phyloP scores from a whole-genome alignment of 495 filamentous ascomycete species.

The Podospora fimiseda region DNA sequence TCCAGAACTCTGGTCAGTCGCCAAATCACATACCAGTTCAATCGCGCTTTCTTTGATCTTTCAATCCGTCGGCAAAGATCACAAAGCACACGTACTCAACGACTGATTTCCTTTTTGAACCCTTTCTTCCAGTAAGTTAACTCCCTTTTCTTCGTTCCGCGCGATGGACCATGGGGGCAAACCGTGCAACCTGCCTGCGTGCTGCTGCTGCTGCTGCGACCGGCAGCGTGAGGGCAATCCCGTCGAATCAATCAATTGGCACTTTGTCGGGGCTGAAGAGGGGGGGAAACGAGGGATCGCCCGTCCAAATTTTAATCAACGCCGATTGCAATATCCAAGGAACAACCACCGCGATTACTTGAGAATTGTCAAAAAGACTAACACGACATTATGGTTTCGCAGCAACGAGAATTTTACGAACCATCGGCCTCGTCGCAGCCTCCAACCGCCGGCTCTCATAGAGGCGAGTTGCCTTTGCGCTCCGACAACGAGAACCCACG shows the following conservation, averaged over 20 bases:
- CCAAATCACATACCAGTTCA: constrained; percentile 21
- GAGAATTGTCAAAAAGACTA: too few species aligned
- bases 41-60: constrained; percentile 9
- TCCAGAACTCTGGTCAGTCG: constrained; percentile 13
- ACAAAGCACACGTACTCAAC: too few species aligned
- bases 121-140: too few species aligned
- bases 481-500: constrained; percentile 3
- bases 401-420: constrained; percentile 12
- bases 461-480: too few species aligned
- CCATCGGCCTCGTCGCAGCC: constrained; percentile 14
- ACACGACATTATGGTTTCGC: constrained; percentile 20
- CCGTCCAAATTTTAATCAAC: too few species aligned
- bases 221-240: constrained; percentile 8
- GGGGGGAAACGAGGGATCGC: not conserved
- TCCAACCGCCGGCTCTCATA: constrained; percentile 11
- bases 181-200: constrained; percentile 9
- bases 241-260: constrained; percentile 10
- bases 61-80: too few species aligned
- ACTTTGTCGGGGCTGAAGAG: not conserved
- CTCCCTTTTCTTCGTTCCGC: not conserved
- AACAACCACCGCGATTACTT: too few species aligned
- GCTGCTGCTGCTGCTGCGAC: constrained; percentile 1
- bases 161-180: constrained; percentile 7
- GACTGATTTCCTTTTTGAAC: too few species aligned
- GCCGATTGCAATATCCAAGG: too few species aligned